A percentile compares a stretch with the other conserved stretches of the same genome.
phyloP scores from a whole-genome alignment of 1,139 yeast genomes.

The Debaryomycetaceae sp. region DNA sequence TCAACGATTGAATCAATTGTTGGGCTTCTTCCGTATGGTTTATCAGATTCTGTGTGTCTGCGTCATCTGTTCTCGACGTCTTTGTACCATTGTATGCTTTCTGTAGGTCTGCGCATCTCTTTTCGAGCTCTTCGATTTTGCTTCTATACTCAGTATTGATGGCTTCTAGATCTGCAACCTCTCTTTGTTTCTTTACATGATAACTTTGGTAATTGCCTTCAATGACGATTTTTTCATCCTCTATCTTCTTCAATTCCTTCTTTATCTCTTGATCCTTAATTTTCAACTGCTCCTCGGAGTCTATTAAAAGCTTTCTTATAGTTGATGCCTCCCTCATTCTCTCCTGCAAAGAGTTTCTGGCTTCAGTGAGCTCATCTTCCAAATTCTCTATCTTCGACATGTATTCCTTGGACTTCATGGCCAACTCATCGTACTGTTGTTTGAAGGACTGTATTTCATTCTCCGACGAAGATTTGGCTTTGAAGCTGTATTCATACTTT shows the following conservation, averaged over 20 bases:
- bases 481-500: slow-evolving; percentile 47
- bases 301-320: slow-evolving; percentile 64
- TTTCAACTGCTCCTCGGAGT: slow-evolving; percentile 60
- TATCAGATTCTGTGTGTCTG: not conserved
- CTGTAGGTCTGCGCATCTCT: slow-evolving; percentile 35
- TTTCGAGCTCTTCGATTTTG: slow-evolving; percentile 34
- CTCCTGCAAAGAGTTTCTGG: slow-evolving; percentile 70
- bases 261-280: slow-evolving; percentile 34
- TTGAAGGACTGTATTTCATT: slow-evolving; percentile 58
- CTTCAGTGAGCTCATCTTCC: slow-evolving; percentile 77
- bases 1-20: slow-evolving; percentile 42
- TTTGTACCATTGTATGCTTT: not conserved
- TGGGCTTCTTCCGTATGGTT: slow-evolving; percentile 13
- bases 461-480: slow-evolving; percentile 44
- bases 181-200: slow-evolving; percentile 50
- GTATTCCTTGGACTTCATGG: slow-evolving; percentile 65
- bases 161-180: slow-evolving; percentile 41
- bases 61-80: not conserved
- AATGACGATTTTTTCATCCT: slow-evolving; percentile 58
- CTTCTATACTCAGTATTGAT: slow-evolving; percentile 23
- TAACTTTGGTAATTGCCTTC: slow-evolving; percentile 52
- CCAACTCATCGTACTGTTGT: slow-evolving; percentile 76
- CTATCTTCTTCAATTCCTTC: slow-evolving; percentile 26
- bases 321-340: slow-evolving; percentile 75
- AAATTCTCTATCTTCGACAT: slow-evolving; percentile 58